Evolutionary conservation across 345 rosid genomes (phyloP), one percentile per base, ranked within the genome.

Genomic region (Cardamine occulta): DNA sequence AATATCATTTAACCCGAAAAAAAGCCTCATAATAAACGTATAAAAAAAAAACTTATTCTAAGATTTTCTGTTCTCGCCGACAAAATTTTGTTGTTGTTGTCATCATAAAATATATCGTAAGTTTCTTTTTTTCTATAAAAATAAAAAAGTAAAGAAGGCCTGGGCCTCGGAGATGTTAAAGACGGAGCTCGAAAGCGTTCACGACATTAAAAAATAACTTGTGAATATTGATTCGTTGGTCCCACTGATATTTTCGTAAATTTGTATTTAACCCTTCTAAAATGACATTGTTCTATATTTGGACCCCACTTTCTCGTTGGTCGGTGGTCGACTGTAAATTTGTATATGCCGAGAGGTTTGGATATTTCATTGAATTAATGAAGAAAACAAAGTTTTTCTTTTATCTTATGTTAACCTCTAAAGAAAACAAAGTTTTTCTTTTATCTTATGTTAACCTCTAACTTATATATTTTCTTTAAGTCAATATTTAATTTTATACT

Each of bases 301-400:
- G 40, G 64, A 13, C 26, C 72, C 52, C 14, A 26, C 47, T 39
- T 54, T 37, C 34, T 47, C 45, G 8, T 57, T 45, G 56, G 44
- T 70, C 47, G 34, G 74, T 21, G 29, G 23, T 67, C n/a, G 12
- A 18, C n/a, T 23, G 34, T 47, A 12, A 63, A 6, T 31, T 1
- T 7, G 8, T 6, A 2, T 32, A 7, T 32, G 55, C 28, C 9
- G 2, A 18, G 5, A 19, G 56, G 56, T 52, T 52, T 13, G 47
- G 48, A 42, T 12, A 40, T 40, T 42, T 4, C 17, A 42, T 42
- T 7, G 17, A 13, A 11, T 6, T 23, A 52, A 13, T 17, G 2
- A 26, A 14, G 35, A 0, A 28, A 13, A 26, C 18, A 26, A 26
- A 26, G 34, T 26, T 54, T 14, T 8, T 9, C 19, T n/a, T 44